Base-by-base conservation (phyloP, 371 early-diverging fungal genomes). In the Mortierella sp. region DNA sequence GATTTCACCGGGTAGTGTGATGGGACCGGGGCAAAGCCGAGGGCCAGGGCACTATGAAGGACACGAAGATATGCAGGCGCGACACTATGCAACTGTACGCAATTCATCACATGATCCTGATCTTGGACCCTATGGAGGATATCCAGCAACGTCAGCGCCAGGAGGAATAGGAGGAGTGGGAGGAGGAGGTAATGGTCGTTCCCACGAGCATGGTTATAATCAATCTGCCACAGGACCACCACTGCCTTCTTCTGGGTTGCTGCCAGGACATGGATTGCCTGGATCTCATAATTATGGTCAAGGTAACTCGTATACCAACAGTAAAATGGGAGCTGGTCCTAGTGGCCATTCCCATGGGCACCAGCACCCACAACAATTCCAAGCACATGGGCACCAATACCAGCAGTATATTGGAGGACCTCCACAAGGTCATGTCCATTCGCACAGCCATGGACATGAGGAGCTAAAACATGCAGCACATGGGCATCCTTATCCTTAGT, bases 31-130 rank as follows among this genome's bases (percentile, higher is more conserved):
- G 11, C 58, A 58, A 28, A 47, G 50, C 3, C 36, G 61, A 50
- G 65, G 52, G 36, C 43, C 43, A 24, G 65, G 53, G 52, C 43
- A 28, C 4, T 70, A 70, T 33, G 70, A 70, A 22, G n/a, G 10
- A n/a, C 47, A 64, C 32, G 63, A 57, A 4, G 21, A 10, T 28
- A 19, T 4, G 4, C 69, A 61, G 36, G 69, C 45, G 19, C 28
- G 24, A 8, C 63, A 69, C 16, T 40, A 38, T 13, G 19, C 69
- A 0, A 57, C 62, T 3, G 7, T 45, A 4, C 63, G 41, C 43
- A 22, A 7, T 24, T 21, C 21, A 10, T 13, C 50, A 1, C 36
- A 59, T 28, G 22, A 36, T 11, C 6, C 21, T n/a, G 45, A 8
- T 24, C 41, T 16, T 33, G 40, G 43, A 15, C 15, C 40, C 0